Conservation (phyloP, 768 basidiomycete species). For the Auriscalpium orientale region DNA sequence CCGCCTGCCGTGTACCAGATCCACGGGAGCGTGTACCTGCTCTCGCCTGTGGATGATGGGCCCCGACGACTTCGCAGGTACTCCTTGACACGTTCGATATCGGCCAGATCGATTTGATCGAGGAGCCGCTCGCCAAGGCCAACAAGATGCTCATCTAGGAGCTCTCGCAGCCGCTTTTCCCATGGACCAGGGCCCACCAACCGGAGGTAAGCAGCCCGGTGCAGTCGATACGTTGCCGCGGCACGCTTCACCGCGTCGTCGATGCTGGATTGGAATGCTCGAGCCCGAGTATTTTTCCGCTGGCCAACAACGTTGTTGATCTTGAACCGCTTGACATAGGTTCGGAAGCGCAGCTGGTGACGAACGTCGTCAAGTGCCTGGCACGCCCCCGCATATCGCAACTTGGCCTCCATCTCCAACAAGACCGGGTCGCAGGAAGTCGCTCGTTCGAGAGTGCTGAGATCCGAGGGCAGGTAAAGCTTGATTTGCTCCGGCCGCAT, state of each 20-base stretch:
- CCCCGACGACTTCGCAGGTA: too few species aligned
- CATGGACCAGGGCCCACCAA: background rate
- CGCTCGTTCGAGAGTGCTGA: background rate
- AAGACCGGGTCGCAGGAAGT: background rate
- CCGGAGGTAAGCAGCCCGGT: background rate
- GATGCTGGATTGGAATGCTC: background rate
- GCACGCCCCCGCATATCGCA: background rate
- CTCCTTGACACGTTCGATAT: too few species aligned
- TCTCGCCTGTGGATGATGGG: too few species aligned
- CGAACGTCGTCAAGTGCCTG: background rate
- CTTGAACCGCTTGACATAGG: too few species aligned
- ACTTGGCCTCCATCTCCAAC: background rate
- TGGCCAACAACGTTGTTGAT: too few species aligned
- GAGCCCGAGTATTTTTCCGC: too few species aligned
- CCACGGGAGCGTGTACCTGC: background rate
- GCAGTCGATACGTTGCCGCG: background rate
- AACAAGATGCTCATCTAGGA: background rate
- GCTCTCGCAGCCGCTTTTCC: background rate
- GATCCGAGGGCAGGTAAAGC: background rate
- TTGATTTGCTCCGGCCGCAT: background rate
- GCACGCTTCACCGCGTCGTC: background rate
- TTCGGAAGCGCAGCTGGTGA: too few species aligned
- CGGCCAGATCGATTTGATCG: too few species aligned
- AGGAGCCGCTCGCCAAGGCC: background rate
- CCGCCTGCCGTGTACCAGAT: background rate